Percentiles rank a stretch among this genome's conserved stretches.
phyloP scores from a whole-genome alignment of 176 grass and related monocot species.

The Oryza punctata region DNA sequence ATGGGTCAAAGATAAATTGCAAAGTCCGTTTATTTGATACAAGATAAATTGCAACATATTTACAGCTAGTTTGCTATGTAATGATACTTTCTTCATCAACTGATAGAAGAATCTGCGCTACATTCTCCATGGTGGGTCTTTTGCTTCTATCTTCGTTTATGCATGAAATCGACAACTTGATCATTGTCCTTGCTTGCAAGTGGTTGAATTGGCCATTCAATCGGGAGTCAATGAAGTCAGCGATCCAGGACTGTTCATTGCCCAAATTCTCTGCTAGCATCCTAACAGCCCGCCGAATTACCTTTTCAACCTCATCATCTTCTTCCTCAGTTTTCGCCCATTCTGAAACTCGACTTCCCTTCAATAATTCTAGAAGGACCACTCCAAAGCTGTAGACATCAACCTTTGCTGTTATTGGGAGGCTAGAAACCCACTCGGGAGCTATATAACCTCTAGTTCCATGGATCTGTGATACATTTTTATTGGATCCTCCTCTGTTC shows the following conservation, averaged over 20 bases:
- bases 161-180: conserved; percentile 43
- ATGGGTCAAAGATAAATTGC: too few species aligned
- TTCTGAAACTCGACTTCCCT: conserved; percentile 43
- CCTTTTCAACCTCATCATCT: conserved; percentile 20
- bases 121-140: conserved; percentile 54
- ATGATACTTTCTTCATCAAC: conserved; percentile 35
- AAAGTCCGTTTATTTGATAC: too few species aligned
- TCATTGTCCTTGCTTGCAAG: conserved; percentile 43
- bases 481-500: conserved; percentile 40
- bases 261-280: conserved; percentile 39
- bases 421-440: conserved; percentile 48
- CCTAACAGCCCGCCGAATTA: neutral
- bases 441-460: conserved; percentile 69
- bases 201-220: conserved; percentile 41
- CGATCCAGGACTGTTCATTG: conserved; percentile 36
- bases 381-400: conserved; percentile 72
- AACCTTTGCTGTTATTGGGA: conserved; percentile 68
- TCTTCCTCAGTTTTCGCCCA: conserved; percentile 18
- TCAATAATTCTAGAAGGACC: conserved; percentile 63
- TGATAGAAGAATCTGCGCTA: conserved; percentile 47
- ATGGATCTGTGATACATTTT: conserved; percentile 35
- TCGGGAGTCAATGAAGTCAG: conserved; percentile 43
- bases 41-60: too few species aligned
- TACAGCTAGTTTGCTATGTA: too few species aligned
- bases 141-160: conserved; percentile 44